A percentile compares a stretch with the other conserved stretches of the same genome.
Conservation (phyloP, 1,284 basidiomycete species). For the Caloboletus firmus region DNA sequence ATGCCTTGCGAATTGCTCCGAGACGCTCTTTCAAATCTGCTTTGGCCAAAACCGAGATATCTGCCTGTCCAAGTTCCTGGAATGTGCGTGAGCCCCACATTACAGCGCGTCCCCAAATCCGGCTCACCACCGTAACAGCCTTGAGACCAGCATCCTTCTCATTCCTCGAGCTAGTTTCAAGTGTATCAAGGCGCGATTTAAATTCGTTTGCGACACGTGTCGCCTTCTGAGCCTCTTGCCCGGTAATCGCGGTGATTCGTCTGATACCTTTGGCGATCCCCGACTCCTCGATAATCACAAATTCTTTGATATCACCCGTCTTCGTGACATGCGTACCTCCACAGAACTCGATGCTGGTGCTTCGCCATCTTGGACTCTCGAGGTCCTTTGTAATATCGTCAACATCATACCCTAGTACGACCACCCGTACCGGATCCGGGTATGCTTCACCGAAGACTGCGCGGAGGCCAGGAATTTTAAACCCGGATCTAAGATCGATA, state of each 20-base stretch:
- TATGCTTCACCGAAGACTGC: conserved; percentile 99
- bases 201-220: conserved; percentile 71
- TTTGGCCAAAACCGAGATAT: conserved; percentile 87
- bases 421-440: conserved; percentile 96
- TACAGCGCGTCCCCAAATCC: neutral
- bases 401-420: conserved; percentile 84
- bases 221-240: conserved; percentile 87
- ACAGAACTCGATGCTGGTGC: conserved; percentile 94
- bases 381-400: conserved; percentile 86
- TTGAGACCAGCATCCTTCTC: conserved; percentile 88
- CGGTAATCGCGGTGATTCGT: conserved; percentile 92
- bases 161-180: conserved; percentile 69
- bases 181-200: conserved; percentile 61
- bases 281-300: conserved; percentile 93
- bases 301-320: conserved; percentile 95
- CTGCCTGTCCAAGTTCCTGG: conserved; percentile 88
- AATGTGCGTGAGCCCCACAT: conserved; percentile 7
- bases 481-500: conserved; percentile 76
- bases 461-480: conserved; percentile 88
- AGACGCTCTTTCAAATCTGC: conserved; percentile 78
- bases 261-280: conserved; percentile 99
- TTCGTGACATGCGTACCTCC: conserved; percentile 96
- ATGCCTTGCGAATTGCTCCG: conserved; percentile 71
- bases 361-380: conserved; percentile 86
- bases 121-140: conserved; percentile 71